A percentile compares a stretch with the other conserved stretches of the same genome.
Evolutionary conservation across 2,329 filamentous ascomycete genomes (phyloP).

Genomic region (Penicillium expansum): DNA sequence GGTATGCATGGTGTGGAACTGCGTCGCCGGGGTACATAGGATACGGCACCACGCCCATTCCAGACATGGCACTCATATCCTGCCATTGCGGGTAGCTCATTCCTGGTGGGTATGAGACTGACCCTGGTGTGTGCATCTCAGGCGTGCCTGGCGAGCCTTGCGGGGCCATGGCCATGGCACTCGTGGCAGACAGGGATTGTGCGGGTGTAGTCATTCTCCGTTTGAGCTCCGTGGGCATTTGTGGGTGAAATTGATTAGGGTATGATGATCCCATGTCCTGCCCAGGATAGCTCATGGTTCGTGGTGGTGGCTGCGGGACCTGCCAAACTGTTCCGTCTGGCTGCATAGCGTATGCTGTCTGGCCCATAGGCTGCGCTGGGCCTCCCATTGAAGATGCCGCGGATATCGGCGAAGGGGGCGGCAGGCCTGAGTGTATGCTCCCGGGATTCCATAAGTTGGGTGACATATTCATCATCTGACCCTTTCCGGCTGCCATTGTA

Average conservation of each 20-base stretch:
- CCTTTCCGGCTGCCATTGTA: conserved; percentile 32
- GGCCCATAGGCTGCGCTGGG: conserved; percentile 32
- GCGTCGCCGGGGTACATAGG: conserved; percentile 32
- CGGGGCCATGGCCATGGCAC: conserved; percentile 21
- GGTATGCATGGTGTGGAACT: conserved; percentile 26
- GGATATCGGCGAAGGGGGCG: conserved; percentile 30
- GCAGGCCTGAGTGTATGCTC: conserved; percentile 28
- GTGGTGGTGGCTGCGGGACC: conserved; percentile 25
- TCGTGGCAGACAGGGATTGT: conserved; percentile 23
- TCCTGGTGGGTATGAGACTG: conserved; percentile 32
- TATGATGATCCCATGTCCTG: conserved; percentile 33
- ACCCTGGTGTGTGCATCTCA: conserved; percentile 29
- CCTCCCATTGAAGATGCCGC: conserved; percentile 32
- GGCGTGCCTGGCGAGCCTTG: conserved; percentile 26
- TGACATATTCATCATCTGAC: conserved; percentile 35
- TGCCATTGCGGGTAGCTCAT: conserved; percentile 34
- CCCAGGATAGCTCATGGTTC: conserved; percentile 37
- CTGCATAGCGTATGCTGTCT: conserved; percentile 34
- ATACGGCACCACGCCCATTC: conserved; percentile 35
- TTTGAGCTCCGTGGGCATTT: conserved; percentile 35
- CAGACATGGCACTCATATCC: conserved; percentile 29
- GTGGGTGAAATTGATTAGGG: conserved; percentile 30
- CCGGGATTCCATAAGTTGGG: conserved; percentile 33
- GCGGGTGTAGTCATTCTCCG: conserved; percentile 38
- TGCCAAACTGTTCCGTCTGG: conserved; percentile 39